These are phyloP conservation scores for Delonix regia DNA, from an alignment of 306 rosid genomes.

Conservation along the genomic window DNA sequence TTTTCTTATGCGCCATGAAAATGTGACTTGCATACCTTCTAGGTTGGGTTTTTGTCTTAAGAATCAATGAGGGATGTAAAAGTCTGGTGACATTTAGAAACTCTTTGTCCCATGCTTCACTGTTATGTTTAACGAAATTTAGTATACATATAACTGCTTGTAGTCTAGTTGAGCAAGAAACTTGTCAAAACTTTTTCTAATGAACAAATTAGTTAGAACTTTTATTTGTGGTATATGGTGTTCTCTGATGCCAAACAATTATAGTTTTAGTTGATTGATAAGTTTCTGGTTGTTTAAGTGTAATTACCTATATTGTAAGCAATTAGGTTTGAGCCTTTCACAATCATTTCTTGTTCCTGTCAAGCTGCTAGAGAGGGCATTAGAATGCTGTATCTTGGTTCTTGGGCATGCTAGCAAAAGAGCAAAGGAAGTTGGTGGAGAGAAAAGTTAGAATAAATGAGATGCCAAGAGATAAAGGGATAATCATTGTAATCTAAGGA, in stretches of 20 bases:
- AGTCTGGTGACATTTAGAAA: background rate
- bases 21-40: background rate
- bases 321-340: background rate
- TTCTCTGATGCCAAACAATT: background rate
- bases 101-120: background rate
- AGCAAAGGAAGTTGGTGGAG: no score
- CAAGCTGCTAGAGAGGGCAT: background rate
- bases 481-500: no score
- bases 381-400: background rate
- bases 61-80: background rate
- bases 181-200: background rate
- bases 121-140: conserved; percentile 2
- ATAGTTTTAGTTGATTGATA: background rate
- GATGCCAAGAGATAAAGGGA: no score
- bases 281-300: background rate
- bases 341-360: background rate
- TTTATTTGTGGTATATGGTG: background rate
- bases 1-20: background rate
- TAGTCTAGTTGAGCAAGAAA: background rate
- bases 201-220: background rate
- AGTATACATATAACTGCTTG: background rate
- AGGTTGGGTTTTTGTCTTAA: background rate
- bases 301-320: background rate
- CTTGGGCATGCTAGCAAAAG: background rate
- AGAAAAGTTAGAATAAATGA: no score